A percentile compares a stretch with the other conserved stretches of the same genome.
These are phyloP conservation scores for Actinidia chinensis DNA, from an alignment of 179 eudicot genomes.

Conservation along the genomic window DNA sequence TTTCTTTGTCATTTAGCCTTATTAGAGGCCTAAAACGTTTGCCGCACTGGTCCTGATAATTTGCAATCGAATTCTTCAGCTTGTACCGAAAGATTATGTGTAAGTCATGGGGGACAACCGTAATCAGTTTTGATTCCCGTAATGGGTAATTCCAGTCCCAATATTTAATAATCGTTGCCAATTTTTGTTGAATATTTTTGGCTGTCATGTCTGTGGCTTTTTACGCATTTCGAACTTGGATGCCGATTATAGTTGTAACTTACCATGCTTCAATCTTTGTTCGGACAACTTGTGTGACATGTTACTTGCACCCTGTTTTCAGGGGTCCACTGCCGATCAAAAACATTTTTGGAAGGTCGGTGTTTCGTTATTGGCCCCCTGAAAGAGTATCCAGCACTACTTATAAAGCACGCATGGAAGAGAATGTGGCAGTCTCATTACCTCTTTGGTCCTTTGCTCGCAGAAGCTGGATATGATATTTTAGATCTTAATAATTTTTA, in stretches of 20 bases:
- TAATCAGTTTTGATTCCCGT: conserved; percentile 54
- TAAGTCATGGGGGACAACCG: conserved; percentile 64
- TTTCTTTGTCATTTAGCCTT: not conserved
- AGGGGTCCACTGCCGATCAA: conserved; percentile 97
- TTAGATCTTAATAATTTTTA: not conserved
- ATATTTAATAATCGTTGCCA: not conserved
- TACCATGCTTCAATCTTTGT: not conserved
- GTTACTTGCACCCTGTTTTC: conserved; percentile 17
- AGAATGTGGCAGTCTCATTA: conserved; percentile 41
- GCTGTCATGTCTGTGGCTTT: not conserved
- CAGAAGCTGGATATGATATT: too few relatives aligned
- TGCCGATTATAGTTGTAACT: not conserved
- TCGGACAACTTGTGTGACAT: not conserved
- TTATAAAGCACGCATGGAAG: conserved; percentile 27
- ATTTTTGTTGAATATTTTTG: too few relatives aligned
- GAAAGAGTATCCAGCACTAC: conserved; percentile 58
- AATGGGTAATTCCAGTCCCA: conserved; percentile 36
- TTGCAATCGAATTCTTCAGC: conserved; percentile 27
- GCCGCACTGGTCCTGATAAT: not conserved
- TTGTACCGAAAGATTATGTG: conserved; percentile 53
- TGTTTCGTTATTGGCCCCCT: conserved; percentile 92
- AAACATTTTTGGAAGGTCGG: conserved; percentile 78
- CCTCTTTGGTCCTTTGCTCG: conserved; percentile 17
- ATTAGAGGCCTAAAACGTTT: not conserved
- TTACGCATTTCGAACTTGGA: not conserved